phyloP scores from a whole-genome alignment of 352 stramenopile species.

The Pythium phragmitis region DNA sequence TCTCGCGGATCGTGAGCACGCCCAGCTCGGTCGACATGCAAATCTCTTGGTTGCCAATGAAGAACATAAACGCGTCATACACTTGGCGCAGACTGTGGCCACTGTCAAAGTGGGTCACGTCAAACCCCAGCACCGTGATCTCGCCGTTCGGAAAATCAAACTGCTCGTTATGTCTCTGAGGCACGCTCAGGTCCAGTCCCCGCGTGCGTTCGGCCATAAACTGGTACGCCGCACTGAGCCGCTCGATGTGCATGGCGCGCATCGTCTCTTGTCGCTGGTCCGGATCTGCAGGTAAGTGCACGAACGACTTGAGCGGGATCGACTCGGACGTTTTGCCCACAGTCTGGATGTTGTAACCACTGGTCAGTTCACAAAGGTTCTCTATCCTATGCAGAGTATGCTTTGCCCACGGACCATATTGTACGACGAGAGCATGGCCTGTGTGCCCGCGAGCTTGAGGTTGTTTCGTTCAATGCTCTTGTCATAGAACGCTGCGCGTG shows the following conservation, averaged over 20 bases:
- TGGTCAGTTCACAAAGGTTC: no score
- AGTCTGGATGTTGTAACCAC: neutral
- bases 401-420: neutral
- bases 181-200: conserved; percentile 15
- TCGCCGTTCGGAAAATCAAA: conserved; percentile 21
- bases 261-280: conserved; percentile 3
- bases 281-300: conserved; percentile 10
- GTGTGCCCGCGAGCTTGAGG: conserved; percentile 12
- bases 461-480: conserved; percentile 10
- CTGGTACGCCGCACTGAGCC: conserved; percentile 6
- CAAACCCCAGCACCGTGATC: conserved; percentile 4
- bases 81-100: conserved; percentile 22
- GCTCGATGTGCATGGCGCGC: neutral
- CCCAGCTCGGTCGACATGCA: conserved; percentile 14
- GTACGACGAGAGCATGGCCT: conserved; percentile 25
- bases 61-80: conserved; percentile 17
- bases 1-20: conserved; percentile 20
- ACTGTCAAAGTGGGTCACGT: conserved; percentile 10
- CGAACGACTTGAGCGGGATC: conserved; percentile 13
- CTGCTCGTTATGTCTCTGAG: conserved; percentile 16
- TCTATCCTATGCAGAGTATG: neutral
- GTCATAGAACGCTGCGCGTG: neutral
- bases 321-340: neutral
- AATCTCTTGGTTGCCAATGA: conserved; percentile 18
- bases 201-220: conserved; percentile 19